Conservation (phyloP, 2,329 filamentous ascomycete species). For the Talaromyces sp. region DNA sequence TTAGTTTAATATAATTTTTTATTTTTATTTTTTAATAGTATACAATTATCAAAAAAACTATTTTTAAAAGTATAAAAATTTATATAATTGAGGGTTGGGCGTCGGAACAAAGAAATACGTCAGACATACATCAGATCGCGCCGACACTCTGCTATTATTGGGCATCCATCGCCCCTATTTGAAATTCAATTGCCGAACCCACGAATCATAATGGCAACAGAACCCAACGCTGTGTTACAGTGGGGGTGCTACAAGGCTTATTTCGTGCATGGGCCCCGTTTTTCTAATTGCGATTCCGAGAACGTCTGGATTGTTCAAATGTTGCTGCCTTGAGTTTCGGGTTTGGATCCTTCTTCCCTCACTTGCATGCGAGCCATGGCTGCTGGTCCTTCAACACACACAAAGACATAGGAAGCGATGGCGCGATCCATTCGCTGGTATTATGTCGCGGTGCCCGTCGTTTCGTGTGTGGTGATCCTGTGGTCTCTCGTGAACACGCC, state of each 20-base stretch:
- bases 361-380: not conserved
- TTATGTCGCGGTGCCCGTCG: not conserved
- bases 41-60: too few species aligned
- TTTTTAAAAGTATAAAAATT: too few species aligned
- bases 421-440: not conserved
- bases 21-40: too few species aligned
- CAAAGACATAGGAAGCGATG: not conserved
- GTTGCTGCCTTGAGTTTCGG: not conserved
- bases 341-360: not conserved
- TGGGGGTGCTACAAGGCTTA: not conserved
- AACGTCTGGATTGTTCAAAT: not conserved
- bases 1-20: too few species aligned
- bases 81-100: too few species aligned
- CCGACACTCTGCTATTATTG: too few species aligned
- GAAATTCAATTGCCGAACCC: too few species aligned
- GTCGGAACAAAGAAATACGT: too few species aligned
- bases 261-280: not conserved
- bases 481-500: conserved; percentile 3
- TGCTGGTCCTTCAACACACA: not conserved
- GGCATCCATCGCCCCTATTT: too few species aligned
- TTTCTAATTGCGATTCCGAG: not conserved
- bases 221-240: not conserved
- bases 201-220: not conserved
- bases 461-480: not conserved
- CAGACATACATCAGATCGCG: not conserved